Base-by-base conservation (phyloP, 2,329 filamentous ascomycete species). In the Paraphoma sp. region DNA sequence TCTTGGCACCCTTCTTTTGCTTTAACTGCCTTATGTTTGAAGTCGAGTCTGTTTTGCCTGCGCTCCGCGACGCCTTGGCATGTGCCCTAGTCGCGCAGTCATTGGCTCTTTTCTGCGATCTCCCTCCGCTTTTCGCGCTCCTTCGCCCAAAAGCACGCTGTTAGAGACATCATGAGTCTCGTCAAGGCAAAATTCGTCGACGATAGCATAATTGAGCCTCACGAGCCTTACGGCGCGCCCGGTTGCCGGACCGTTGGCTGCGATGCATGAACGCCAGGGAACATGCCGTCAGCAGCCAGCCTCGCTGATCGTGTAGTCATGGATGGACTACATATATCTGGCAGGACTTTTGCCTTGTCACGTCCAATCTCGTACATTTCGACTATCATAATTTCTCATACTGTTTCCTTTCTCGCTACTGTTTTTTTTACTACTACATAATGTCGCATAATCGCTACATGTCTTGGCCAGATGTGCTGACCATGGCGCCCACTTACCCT, bases 401-500 rank as follows among this genome's bases (percentile, higher is more conserved):
- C 49, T 57, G 30, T 51, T 61, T 50, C 50, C 51, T 53, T 54
- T 56, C 40, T 42, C 10, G 10, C 40, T 42, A 18, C 31, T 44
- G 46, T 54, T 51, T 33, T 51, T 33, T 52, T 47, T 53, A 59
- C 50, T 44, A 54, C 49, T 54, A 58, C 53, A 55, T 56, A 48
- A 71, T 75, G 72, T 71, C 72, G 53, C 72, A 74, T 68, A 65
- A 67, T 63, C 68, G 64, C 56, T 73, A 72, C 54, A 64, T 71
- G 61, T 70, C 73, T 49, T 76, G 72, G 72, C 63, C 71, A 49
- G 64, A 73, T 55, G 63, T 62, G 49, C 72, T 76, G 62, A 76
- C 67, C 50, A 69, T 73, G 67, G 65, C 68, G 72, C 70, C 74
- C 69, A 66, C 63, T 51, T 75, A 72, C 68, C 68, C 72, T 74